Conservation (phyloP, 2,329 filamentous ascomycete species). For the Sarocladiaceae sp. region DNA sequence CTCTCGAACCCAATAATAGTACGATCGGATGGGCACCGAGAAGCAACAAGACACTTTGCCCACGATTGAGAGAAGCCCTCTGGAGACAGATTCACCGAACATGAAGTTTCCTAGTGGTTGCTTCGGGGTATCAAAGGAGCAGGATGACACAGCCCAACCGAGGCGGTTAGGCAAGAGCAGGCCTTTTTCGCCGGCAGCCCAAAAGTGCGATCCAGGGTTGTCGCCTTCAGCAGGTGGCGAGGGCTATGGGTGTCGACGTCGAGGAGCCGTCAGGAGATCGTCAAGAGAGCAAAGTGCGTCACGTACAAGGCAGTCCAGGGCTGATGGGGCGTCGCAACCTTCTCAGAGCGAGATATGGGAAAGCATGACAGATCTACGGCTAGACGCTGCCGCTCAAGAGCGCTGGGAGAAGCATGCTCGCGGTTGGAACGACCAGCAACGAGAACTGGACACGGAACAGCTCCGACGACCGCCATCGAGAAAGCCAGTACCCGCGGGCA, state of each 20-base stretch:
- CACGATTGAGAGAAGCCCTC: not conserved
- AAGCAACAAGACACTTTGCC: too few relatives aligned
- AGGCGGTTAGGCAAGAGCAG: not conserved
- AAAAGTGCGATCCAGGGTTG: not conserved
- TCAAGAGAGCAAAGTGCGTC: not conserved
- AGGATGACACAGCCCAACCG: not conserved
- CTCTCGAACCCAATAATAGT: too few relatives aligned
- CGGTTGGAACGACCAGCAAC: constrained; percentile 4
- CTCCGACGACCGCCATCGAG: not conserved
- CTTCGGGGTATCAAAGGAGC: not conserved
- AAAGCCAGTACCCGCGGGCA: not conserved
- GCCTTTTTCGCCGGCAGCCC: not conserved
- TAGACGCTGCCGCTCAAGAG: too few relatives aligned
- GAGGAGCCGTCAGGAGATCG: not conserved
- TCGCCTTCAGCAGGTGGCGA: too few relatives aligned
- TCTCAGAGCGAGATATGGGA: too few relatives aligned
- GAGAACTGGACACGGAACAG: constrained; percentile 3
- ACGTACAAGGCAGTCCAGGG: too few relatives aligned
- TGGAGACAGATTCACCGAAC: not conserved
- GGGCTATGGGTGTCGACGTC: not conserved
- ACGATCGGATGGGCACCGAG: not conserved
- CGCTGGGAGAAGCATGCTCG: too few relatives aligned
- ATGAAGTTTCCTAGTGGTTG: constrained; percentile 1
- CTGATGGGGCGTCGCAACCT: too few relatives aligned
- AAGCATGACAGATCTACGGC: too few relatives aligned